These are phyloP conservation scores for barrel medic (Medicago truncatula) DNA, from an alignment of 306 rosid genomes.

Conservation along the genomic window MtrunA17r5.0-ANR NC_053049.1:16815001-16815500, in stretches of 20 bases:
- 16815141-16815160: slow-evolving; percentile 42
- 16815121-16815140: slow-evolving; percentile 28
- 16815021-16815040: slow-evolving; percentile 39
- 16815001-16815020: slow-evolving; percentile 48
- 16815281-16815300: too few species aligned
- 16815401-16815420: too few species aligned
- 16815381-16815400: too few species aligned
- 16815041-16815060: slow-evolving; percentile 46
- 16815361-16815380: too few species aligned
- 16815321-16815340: too few species aligned
- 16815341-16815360: too few species aligned
- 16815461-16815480: too few species aligned
- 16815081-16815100: slow-evolving; percentile 8
- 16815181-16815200: slow-evolving; percentile 15
- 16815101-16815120: slow-evolving; percentile 23
- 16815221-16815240: neutral
- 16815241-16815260: neutral
- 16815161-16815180: slow-evolving; percentile 33
- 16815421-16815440: too few species aligned
- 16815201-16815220: slow-evolving; percentile 29
- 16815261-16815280: too few species aligned
- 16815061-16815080: slow-evolving; percentile 13
- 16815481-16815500: too few species aligned
- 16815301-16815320: too few species aligned
- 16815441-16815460: too few species aligned